Percentiles rank a stretch among this genome's conserved stretches.
Conservation (phyloP, 148 eudicot species). For the Vaccinium myrtillus region DNA sequence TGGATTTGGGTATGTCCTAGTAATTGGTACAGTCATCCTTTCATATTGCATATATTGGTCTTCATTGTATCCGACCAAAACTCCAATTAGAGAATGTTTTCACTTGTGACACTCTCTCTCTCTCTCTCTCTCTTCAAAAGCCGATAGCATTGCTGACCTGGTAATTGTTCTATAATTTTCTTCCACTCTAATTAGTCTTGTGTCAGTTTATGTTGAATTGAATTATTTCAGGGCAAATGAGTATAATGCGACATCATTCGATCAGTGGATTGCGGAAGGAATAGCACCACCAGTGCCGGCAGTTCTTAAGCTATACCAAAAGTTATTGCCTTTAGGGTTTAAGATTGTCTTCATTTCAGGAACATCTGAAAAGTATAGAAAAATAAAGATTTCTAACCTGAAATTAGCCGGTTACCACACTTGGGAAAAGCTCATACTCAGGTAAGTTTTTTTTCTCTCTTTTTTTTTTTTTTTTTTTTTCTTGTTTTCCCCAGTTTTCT, state of each 20-base stretch:
- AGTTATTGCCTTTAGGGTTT: constrained; percentile 31
- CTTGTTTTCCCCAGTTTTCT: not conserved
- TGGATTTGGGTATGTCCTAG: constrained; percentile 7
- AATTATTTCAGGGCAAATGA: constrained; percentile 20
- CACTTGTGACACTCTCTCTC: too few relatives aligned
- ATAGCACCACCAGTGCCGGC: constrained; percentile 23
- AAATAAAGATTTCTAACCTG: constrained; percentile 35
- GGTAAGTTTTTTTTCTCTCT: constrained; percentile 24
- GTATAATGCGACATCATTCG: constrained; percentile 21
- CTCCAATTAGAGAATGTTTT: too few relatives aligned
- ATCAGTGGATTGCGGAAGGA: constrained; percentile 27
- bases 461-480: not conserved
- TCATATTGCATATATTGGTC: not conserved
- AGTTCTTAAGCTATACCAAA: constrained; percentile 22
- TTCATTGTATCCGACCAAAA: not conserved
- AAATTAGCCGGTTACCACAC: constrained; percentile 28
- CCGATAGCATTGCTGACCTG: too few relatives aligned
- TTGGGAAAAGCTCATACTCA: constrained; percentile 29
- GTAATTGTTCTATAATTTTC: too few relatives aligned
- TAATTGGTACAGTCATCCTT: not conserved
- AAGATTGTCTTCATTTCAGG: constrained; percentile 42
- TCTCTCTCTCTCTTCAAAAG: too few relatives aligned
- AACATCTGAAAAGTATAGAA: constrained; percentile 21
- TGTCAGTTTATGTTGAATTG: too few relatives aligned
- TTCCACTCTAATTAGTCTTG: too few relatives aligned